A percentile compares a stretch with the other conserved stretches of the same genome.
These are phyloP conservation scores for Scalesia atractyloides DNA, from an alignment of 129 eudicot species.

Conservation along the genomic window DNA sequence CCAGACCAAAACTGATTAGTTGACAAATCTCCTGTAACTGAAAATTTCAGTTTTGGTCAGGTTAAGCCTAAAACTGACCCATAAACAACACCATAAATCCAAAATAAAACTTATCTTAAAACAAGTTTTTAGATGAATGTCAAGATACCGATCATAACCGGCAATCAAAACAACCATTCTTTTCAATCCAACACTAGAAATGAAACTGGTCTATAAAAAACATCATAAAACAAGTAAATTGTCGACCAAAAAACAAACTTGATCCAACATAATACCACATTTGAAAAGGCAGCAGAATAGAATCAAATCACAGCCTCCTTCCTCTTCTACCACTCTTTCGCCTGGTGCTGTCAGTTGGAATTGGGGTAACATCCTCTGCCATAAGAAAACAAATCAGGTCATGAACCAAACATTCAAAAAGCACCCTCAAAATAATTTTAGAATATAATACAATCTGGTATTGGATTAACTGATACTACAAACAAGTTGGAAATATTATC, in stretches of 20 bases:
- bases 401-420: not conserved
- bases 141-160: not conserved
- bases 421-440: too few relatives aligned
- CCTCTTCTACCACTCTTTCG: constrained; percentile 7
- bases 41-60: too few relatives aligned
- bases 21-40: too few relatives aligned
- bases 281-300: not conserved
- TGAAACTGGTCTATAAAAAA: not conserved
- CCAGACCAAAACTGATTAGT: too few relatives aligned
- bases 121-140: not conserved
- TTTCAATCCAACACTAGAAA: not conserved
- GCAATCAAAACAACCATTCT: not conserved
- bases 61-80: too few relatives aligned
- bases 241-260: constrained; percentile 1
- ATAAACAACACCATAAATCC: too few relatives aligned
- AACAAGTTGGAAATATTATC: too few relatives aligned
- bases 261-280: not conserved
- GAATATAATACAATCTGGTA: not conserved
- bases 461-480: not conserved
- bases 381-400: not conserved
- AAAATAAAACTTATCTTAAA: too few relatives aligned
- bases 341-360: not conserved
- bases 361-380: not conserved
- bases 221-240: not conserved
- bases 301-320: not conserved